A percentile compares a stretch with the other conserved stretches of the same genome.
Conservation (phyloP, 2,329 filamentous ascomycete genomes). For the Fusarium goolgardi region DNA sequence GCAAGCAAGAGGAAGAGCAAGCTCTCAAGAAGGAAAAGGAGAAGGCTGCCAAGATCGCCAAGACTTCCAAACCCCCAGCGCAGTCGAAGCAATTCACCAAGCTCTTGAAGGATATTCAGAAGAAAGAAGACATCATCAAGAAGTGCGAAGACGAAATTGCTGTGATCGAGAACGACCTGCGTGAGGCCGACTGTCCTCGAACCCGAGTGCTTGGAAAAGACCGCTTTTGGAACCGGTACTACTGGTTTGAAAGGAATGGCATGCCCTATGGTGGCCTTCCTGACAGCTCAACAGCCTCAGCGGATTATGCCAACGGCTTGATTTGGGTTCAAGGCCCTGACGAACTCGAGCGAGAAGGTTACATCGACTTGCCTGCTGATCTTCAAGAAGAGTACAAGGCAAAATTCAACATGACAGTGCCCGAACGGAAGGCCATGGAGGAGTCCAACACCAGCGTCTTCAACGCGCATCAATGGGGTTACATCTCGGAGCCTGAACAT, state of each 20-base stretch:
- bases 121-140: constrained; percentile 82
- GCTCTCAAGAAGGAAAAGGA: constrained; percentile 69
- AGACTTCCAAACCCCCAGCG: constrained; percentile 73
- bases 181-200: constrained; percentile 92
- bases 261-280: constrained; percentile 95
- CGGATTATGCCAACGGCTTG: constrained; percentile 92
- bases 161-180: constrained; percentile 88
- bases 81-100: constrained; percentile 91
- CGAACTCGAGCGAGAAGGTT: constrained; percentile 85
- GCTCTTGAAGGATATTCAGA: constrained; percentile 87
- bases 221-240: constrained; percentile 97
- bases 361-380: constrained; percentile 80
- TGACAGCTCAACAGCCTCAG: constrained; percentile 85
- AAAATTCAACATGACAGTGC: constrained; percentile 83
- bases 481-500: constrained; percentile 82
- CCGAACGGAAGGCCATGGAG: constrained; percentile 85
- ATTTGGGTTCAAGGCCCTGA: constrained; percentile 98
- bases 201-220: constrained; percentile 92
- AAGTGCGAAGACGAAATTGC: constrained; percentile 88
- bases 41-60: constrained; percentile 72
- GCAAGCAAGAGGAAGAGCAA: constrained; percentile 81
- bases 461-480: constrained; percentile 88
- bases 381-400: constrained; percentile 79
- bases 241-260: constrained; percentile 98
- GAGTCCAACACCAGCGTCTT: constrained; percentile 85